Evolutionary conservation across 2,329 filamentous ascomycete genomes (phyloP).

Genomic region (Exophiala sp.): DNA sequence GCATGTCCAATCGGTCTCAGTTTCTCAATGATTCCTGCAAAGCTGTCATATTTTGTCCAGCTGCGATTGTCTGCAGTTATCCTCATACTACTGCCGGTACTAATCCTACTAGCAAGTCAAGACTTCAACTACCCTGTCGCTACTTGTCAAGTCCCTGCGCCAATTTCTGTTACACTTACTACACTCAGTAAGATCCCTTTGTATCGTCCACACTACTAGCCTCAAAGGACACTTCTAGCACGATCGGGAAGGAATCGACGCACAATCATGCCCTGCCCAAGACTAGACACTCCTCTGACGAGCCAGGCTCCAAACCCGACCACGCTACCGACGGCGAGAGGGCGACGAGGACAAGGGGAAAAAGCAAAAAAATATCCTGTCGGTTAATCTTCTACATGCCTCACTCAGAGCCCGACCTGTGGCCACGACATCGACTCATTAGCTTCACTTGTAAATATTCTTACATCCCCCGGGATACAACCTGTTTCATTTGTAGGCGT

Average conservation of each 20-base stretch:
- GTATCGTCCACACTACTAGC: not conserved
- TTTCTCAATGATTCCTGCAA: too few species aligned
- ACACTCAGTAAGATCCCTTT: not conserved
- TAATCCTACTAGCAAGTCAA: not conserved
- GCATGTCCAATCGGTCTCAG: too few species aligned
- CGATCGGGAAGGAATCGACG: not conserved
- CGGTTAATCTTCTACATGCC: not conserved
- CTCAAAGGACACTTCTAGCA: not conserved
- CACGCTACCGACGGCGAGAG: not conserved
- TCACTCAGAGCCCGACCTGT: not conserved
- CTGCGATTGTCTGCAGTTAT: too few species aligned
- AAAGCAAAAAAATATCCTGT: not conserved
- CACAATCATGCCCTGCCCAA: not conserved
- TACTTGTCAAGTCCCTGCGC: not conserved
- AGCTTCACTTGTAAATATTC: not conserved
- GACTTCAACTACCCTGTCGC: not conserved
- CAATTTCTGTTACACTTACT: not conserved
- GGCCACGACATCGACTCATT: not conserved
- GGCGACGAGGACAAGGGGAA: not conserved
- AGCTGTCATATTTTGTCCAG: too few species aligned
- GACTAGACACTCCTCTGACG: not conserved
- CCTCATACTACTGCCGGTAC: not conserved
- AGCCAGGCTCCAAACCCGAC: not conserved
- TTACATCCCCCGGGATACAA: not conserved
- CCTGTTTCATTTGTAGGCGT: not conserved